phyloP scores from a whole-genome alignment of 345 rosid genomes.

The Salix viminalis region DNA sequence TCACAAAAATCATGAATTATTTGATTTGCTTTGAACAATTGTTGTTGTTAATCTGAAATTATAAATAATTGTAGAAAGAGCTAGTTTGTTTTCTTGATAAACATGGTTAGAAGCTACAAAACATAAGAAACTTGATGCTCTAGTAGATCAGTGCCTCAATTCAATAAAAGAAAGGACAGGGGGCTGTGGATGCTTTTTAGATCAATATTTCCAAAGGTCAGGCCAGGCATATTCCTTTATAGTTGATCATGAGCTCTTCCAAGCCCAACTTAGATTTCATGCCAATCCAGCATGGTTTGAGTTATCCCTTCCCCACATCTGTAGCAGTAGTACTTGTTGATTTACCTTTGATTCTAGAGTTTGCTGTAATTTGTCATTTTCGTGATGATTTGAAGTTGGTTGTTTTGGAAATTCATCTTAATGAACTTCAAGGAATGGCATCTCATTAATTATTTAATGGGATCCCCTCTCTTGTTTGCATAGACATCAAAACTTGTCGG shows the following conservation, averaged over 20 bases:
- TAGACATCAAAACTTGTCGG: not conserved
- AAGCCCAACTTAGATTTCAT: not conserved
- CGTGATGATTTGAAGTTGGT: not conserved
- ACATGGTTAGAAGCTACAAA: not conserved
- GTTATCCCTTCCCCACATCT: not conserved
- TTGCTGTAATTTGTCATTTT: not conserved
- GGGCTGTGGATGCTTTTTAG: too few species aligned
- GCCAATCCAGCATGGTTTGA: not conserved
- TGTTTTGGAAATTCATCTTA: not conserved
- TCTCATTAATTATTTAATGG: not conserved
- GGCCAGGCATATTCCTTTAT: too few species aligned
- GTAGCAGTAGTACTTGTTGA: not conserved
- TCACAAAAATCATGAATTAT: not conserved
- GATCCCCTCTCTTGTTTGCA: not conserved
- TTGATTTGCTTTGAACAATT: not conserved
- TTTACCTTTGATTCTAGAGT: not conserved
- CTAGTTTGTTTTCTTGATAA: not conserved
- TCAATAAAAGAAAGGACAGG: too few species aligned
- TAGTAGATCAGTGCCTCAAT: too few species aligned
- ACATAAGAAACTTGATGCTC: not conserved
- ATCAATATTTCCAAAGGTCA: too few species aligned
- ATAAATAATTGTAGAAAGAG: not conserved
- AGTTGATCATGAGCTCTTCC: too few species aligned
- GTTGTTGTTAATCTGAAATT: not conserved
- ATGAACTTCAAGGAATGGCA: not conserved